Conservation (phyloP, 768 basidiomycete species). For the Suillus sp. region DNA sequence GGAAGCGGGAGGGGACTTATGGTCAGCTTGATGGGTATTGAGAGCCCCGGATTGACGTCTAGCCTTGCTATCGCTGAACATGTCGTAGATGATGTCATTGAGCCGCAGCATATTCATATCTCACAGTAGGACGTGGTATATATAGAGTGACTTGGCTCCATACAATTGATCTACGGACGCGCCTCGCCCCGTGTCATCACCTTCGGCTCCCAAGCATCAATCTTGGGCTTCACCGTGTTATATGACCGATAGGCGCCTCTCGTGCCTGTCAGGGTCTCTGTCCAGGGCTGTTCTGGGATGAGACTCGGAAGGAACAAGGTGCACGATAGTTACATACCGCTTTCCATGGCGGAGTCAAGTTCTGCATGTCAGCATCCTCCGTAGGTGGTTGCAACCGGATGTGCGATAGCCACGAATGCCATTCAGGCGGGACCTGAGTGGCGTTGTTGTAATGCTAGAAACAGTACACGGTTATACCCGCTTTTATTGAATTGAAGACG, state of each 20-base stretch:
- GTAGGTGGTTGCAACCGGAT: slow-evolving; percentile 84
- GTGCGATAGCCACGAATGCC: slow-evolving; percentile 95
- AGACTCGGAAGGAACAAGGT: neutral
- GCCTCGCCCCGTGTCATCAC: slow-evolving; percentile 48
- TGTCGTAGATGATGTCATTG: slow-evolving; percentile 65
- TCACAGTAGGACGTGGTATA: slow-evolving; percentile 1
- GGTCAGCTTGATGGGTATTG: slow-evolving; percentile 87
- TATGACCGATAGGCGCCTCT: slow-evolving; percentile 89
- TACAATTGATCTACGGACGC: slow-evolving; percentile 1
- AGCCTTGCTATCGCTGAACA: slow-evolving; percentile 85
- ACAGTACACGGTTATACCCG: slow-evolving; percentile 10
- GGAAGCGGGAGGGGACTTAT: slow-evolving; percentile 44
- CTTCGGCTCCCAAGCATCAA: slow-evolving; percentile 83
- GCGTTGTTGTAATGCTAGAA: slow-evolving; percentile 81
- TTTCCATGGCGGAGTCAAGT: slow-evolving; percentile 76
- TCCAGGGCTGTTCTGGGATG: slow-evolving; percentile 60
- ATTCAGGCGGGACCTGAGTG: slow-evolving; percentile 93
- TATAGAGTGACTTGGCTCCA: neutral
- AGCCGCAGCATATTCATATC: slow-evolving; percentile 10
- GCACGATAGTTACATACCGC: slow-evolving; percentile 53
- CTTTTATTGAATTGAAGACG: too few species aligned
- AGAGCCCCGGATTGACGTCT: slow-evolving; percentile 90
- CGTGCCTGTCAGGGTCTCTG: slow-evolving; percentile 92
- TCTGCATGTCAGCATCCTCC: slow-evolving; percentile 72
- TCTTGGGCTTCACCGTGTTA: slow-evolving; percentile 83